Base-by-base conservation (phyloP, 306 rosid genomes). In the Nissolia schottii region DNA sequence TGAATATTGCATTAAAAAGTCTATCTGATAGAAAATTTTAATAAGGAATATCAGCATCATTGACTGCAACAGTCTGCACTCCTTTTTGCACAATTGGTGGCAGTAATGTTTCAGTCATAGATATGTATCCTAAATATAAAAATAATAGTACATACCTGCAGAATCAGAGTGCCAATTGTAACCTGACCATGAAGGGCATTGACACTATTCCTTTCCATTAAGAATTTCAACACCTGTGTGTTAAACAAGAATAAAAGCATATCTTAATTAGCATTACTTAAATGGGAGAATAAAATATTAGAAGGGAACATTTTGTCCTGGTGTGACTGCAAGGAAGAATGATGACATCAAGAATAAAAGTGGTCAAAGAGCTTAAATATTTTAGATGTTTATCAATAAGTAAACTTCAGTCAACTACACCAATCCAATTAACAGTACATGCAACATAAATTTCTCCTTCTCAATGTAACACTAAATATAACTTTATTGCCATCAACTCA, bases 171-270 rank as follows among this genome's bases (percentile, higher is more conserved):
- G 71, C 99, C 99, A 45, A 94, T 83, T 24, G 90, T 89, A 74
- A 94, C 99, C 71, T 94, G 99, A 66, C 99, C 99, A 66, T 91
- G 93, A 82, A 94, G 97, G 50, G 90, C 87, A 82, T 82, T 86
- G 78, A 81, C 77, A 6, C 87, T 86, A 74, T 88, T 91, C 82
- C 80, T 87, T 78, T 94, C 99, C 99, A 94, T 91, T 79, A 94
- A 82, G 79, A 87, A 94, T 64, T 94, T 94, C 84, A 94, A 82
- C 68, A 94, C 99, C 99, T 94, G 58, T 19, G 60, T 60, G 24
- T 43, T 67, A 65, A 79, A 77, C 45, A 70, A 74, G 75, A 81
- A 72, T 55, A 48, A 8, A 46, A 79, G 56, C 22, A 67, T 58
- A 66, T 31, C 50, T 67, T 40, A 60, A 40, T 8, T 14, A 41